A percentile compares a stretch with the other conserved stretches of the same genome.
Evolutionary conservation across 768 basidiomycete genomes (phyloP).

Genomic region (Hericium rajendrae): DNA sequence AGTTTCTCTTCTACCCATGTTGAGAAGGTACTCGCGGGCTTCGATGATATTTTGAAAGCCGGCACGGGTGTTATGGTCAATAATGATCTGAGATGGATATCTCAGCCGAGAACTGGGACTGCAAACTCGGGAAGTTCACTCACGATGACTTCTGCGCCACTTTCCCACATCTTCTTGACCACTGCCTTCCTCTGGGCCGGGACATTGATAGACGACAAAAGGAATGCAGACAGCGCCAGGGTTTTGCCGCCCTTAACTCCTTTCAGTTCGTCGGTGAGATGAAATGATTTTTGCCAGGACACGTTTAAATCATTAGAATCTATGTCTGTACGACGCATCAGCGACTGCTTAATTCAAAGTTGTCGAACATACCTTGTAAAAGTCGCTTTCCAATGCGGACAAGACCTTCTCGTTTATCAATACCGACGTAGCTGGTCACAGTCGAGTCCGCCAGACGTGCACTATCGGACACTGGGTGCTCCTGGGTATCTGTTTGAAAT

Average conservation of each 20-base stretch:
- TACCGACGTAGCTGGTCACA: slow-evolving; percentile 54
- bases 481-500: slow-evolving; percentile 38
- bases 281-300: slow-evolving; percentile 51
- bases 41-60: slow-evolving; percentile 77
- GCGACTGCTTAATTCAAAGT: neutral
- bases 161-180: slow-evolving; percentile 84
- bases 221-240: slow-evolving; percentile 79
- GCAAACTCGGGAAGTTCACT: slow-evolving; percentile 5
- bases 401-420: slow-evolving; percentile 72
- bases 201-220: slow-evolving; percentile 63
- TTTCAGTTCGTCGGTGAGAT: slow-evolving; percentile 33
- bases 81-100: slow-evolving; percentile 47
- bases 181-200: slow-evolving; percentile 51
- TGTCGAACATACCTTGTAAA: slow-evolving; percentile 35
- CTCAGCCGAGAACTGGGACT: neutral
- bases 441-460: slow-evolving; percentile 36
- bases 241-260: slow-evolving; percentile 36
- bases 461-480: slow-evolving; percentile 20
- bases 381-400: slow-evolving; percentile 57
- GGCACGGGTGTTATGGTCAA: slow-evolving; percentile 69
- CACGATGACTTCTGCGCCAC: slow-evolving; percentile 79
- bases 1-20: slow-evolving; percentile 49
- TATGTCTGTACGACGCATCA: slow-evolving; percentile 28
- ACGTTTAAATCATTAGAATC: slow-evolving; percentile 35
- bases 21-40: slow-evolving; percentile 65